These are phyloP conservation scores for Tieghemiomyces parasiticus DNA, from an alignment of 192 early-diverging fungal species.

Conservation along the genomic window DNA sequence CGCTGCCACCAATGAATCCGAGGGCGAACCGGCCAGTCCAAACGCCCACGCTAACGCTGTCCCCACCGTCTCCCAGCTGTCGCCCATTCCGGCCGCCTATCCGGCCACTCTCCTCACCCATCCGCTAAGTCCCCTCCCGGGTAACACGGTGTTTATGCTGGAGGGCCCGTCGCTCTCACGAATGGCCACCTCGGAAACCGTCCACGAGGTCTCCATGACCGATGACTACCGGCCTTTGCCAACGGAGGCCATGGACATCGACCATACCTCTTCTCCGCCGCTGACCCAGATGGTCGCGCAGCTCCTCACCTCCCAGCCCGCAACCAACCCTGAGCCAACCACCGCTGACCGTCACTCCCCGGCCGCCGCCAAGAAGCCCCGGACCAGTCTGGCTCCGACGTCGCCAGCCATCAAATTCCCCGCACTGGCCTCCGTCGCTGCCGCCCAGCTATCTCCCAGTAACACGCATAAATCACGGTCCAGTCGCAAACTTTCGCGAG, in stretches of 20 bases:
- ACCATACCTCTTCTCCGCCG: too few species aligned
- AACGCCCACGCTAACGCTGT: not conserved
- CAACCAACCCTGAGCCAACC: not conserved
- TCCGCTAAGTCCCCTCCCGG: not conserved
- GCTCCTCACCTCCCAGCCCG: not conserved
- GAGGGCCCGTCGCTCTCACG: not conserved
- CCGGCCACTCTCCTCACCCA: not conserved
- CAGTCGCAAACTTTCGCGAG: not conserved
- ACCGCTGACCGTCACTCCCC: not conserved
- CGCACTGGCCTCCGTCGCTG: not conserved
- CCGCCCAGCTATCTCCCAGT: not conserved
- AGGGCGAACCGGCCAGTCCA: not conserved
- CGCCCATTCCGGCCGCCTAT: not conserved
- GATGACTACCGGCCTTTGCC: not conserved
- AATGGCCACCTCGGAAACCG: constrained; percentile 8
- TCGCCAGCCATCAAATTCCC: not conserved
- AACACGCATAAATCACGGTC: not conserved
- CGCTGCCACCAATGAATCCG: not conserved
- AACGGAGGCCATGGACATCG: not conserved
- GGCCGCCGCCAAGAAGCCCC: not conserved
- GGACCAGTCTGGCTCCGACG: not conserved
- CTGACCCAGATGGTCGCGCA: too few species aligned
- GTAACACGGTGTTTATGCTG: not conserved
- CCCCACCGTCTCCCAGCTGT: not conserved
- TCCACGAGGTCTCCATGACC: not conserved